phyloP scores from a whole-genome alignment of 257 asterid genomes.

The Plantago ovata region DNA sequence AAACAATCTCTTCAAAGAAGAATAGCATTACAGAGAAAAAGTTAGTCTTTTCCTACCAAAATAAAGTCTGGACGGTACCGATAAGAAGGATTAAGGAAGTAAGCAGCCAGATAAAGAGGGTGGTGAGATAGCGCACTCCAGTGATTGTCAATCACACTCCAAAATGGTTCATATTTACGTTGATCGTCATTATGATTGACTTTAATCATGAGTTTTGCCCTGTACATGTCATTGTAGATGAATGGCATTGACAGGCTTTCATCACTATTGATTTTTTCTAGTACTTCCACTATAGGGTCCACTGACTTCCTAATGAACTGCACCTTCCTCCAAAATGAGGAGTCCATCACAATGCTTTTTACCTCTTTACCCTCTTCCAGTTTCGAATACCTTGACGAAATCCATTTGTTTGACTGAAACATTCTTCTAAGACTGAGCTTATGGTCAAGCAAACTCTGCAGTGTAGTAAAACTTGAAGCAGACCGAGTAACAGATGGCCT shows the following conservation, averaged over 20 bases:
- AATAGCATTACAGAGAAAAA: slow-evolving; percentile 4
- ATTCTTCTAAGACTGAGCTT: slow-evolving; percentile 69
- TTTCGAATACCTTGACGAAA: slow-evolving; percentile 63
- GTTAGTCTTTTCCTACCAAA: slow-evolving; percentile 50
- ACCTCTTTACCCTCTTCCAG: slow-evolving; percentile 83
- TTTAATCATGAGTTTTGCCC: slow-evolving; percentile 69
- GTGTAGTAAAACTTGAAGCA: slow-evolving; percentile 66
- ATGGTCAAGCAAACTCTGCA: slow-evolving; percentile 73
- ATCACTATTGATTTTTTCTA: slow-evolving; percentile 59
- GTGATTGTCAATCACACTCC: slow-evolving; percentile 68
- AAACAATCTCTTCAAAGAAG: not conserved
- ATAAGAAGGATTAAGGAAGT: slow-evolving; percentile 78
- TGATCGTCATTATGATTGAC: slow-evolving; percentile 65
- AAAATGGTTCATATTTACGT: slow-evolving; percentile 66
- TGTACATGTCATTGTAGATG: slow-evolving; percentile 65
- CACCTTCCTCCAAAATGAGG: slow-evolving; percentile 81
- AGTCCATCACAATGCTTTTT: slow-evolving; percentile 63
- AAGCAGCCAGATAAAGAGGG: slow-evolving; percentile 82
- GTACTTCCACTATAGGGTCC: slow-evolving; percentile 75
- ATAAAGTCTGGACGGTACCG: slow-evolving; percentile 78
- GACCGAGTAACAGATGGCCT: slow-evolving; percentile 56
- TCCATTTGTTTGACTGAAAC: slow-evolving; percentile 85
- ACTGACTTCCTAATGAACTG: slow-evolving; percentile 68
- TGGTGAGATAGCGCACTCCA: slow-evolving; percentile 76
- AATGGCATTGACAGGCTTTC: slow-evolving; percentile 76